Evolutionary conservation across 306 rosid species (phyloP), one percentile per base, ranked within the genome.

Genomic region (Herpetospermum pedunculosum): DNA sequence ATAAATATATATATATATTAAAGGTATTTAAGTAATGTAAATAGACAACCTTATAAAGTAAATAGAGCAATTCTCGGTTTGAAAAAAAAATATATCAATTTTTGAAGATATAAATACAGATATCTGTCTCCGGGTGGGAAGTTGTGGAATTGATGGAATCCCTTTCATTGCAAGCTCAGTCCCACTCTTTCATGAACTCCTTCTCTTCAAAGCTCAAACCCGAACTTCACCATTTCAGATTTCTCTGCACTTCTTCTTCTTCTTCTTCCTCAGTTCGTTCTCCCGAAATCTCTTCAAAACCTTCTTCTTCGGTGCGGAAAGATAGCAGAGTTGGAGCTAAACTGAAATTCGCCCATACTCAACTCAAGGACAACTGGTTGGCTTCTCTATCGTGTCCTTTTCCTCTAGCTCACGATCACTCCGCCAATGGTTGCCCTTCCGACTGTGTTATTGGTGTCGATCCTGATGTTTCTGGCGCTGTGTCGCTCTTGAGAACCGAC

Each of bases 381-480:
- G 86, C 87, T 68, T 93, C 98, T 80, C 88, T 93, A 13, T 84
- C 96, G 29, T 82, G 75, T 77, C 86, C 92, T 77, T 75, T 76
- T 8, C 88, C 83, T 18, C 77, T 18, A 12, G 77, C 52, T 47
- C 14, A 28, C 26, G 76, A 44, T 29, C 58, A 60, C 69, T 80
- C 21, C 55, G 1, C 6, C 55, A 18, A 11, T 26, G 72, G 74
- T 58, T 73, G 72, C 63, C 77, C 64, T 18, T 82, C 82, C 10
- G 77, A 79, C 44, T 89, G 90, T 88, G 84, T 90, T 72, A 76
- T 91, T 70, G 97, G 98, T 41, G 70, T 93, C 46, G 98, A 93
- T 81, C 98, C 97, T 6, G 98, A 93, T 81, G 72, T 79, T 53
- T 75, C 85, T 59, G 98, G 98, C 48, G 98, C 97, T 3, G 79